Evolutionary conservation across 768 basidiomycete genomes (phyloP), one percentile per base, ranked within the genome.

Genomic region (Tubosaeta sp.): DNA sequence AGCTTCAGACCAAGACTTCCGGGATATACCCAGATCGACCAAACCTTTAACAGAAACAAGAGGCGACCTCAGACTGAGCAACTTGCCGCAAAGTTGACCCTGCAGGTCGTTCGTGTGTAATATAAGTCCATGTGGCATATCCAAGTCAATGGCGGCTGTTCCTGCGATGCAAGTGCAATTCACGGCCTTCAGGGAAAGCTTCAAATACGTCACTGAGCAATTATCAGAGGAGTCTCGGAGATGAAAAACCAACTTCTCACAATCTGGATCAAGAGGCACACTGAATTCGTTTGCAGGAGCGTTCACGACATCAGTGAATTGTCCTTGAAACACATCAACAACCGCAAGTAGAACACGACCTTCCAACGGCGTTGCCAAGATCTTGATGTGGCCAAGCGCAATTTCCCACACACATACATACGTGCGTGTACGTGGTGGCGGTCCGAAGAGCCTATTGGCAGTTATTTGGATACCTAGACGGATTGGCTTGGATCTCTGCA

Each of bases 321-420:
- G 90, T 54, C 83, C 62, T 7, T 75, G 74, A 54, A 96, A 86
- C 0, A 82, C 74, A 34, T 74, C 71, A 4, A 73, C 68, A 19
- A 81, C 82, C 6, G 82, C 75, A 9, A 69, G 64, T 12, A 94
- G 58, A 14, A 78, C 57, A 53, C 73, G 70, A 6, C 71, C 71
- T 56, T 90, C 79, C 14, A 69, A 63, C 8, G 84, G 80, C 2
- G 84, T 78, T 18, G 85, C 53, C 22, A 76, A 61, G 0, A 76
- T 76, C 59, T 81, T 84, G 42, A 90, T 62, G 30, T 74, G 63
- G 6, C 91, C 91, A 16, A 93, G 31, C n/a, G 71, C 71, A 40
- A 94, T 79, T 61, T 95, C 92, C 95, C 95, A 98, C 13, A 96
- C 79, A 63, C 94, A 97, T 6, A 95, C 73, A 61, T 98, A 98